phyloP scores from a whole-genome alignment of 208 protist species.

The Trichomonas vaginalis region DNA sequence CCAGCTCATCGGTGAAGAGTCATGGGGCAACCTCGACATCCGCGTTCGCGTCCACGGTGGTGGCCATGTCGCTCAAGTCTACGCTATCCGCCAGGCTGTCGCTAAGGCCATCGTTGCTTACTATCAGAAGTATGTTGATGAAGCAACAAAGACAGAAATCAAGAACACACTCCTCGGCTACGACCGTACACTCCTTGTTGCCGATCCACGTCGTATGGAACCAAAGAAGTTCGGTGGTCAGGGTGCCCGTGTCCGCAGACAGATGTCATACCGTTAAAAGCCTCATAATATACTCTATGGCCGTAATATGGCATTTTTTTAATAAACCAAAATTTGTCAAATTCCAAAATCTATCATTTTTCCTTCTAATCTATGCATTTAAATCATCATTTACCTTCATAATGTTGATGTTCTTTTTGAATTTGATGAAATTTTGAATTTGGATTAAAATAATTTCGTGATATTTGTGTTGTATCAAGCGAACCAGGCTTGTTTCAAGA shows the following conservation, averaged over 20 bases:
- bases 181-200: slow-evolving; percentile 94
- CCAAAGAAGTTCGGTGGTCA: slow-evolving; percentile 99
- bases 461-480: too few species aligned
- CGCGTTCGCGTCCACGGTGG: slow-evolving; percentile 75
- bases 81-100: slow-evolving; percentile 93
- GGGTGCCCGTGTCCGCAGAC: slow-evolving; percentile 90
- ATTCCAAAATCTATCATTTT: too few species aligned
- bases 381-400: too few species aligned
- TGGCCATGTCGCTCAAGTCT: slow-evolving; percentile 89
- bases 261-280: slow-evolving; percentile 99
- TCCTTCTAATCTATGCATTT: too few species aligned
- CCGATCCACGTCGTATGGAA: slow-evolving; percentile 95
- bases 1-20: slow-evolving; percentile 71
- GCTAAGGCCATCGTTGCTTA: slow-evolving; percentile 92
- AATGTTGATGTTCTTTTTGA: too few species aligned
- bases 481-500: too few species aligned
- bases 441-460: too few species aligned
- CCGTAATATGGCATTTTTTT: too few species aligned
- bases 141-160: slow-evolving; percentile 78
- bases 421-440: too few species aligned
- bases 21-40: slow-evolving; percentile 83
- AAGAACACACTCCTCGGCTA: slow-evolving; percentile 83
- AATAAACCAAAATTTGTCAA: too few species aligned
- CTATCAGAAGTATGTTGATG: slow-evolving; percentile 97
- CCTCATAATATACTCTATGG: too few species aligned